phyloP scores from a whole-genome alignment of 441 rosid genomes.

The Flueggea neowawraea region DNA sequence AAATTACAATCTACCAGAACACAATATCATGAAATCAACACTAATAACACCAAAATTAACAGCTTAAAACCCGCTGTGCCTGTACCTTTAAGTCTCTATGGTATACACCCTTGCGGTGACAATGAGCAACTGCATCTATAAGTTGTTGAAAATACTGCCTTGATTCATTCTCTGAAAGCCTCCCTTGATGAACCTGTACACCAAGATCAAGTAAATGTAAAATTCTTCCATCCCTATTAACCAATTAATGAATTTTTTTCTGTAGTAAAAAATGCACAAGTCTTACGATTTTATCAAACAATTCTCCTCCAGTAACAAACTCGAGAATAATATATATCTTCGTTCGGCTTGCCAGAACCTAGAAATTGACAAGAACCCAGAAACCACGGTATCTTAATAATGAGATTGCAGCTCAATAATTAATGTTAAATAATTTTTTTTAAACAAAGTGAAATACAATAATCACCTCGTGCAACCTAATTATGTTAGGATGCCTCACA shows the following conservation, averaged over 20 bases:
- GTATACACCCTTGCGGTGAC: slow-evolving; percentile 89
- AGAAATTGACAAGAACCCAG: slow-evolving; percentile 10
- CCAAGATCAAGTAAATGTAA: slow-evolving; percentile 4
- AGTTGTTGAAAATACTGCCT: slow-evolving; percentile 95
- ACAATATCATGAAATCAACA: slow-evolving; percentile 9
- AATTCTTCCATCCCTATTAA: too few species aligned
- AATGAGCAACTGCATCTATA: slow-evolving; percentile 78
- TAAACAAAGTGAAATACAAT: slow-evolving; percentile 6
- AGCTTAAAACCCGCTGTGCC: neutral
- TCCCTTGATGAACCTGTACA: slow-evolving; percentile 62
- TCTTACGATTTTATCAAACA: slow-evolving; percentile 85
- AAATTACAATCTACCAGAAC: slow-evolving; percentile 15
- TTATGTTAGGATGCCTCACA: slow-evolving; percentile 90
- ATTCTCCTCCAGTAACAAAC: slow-evolving; percentile 92
- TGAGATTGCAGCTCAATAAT: slow-evolving; percentile 4
- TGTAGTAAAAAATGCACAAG: too few species aligned
- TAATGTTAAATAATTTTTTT: neutral
- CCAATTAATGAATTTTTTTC: too few species aligned
- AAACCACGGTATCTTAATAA: neutral
- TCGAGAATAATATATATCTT: slow-evolving; percentile 89
- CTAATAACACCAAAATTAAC: slow-evolving; percentile 1
- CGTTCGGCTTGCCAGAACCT: slow-evolving; percentile 82
- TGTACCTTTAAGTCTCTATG: slow-evolving; percentile 93
- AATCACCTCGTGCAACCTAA: slow-evolving; percentile 75
- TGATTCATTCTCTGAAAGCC: slow-evolving; percentile 67